Conservation (phyloP, 306 rosid genomes). For the Prosopis cineraria region DNA sequence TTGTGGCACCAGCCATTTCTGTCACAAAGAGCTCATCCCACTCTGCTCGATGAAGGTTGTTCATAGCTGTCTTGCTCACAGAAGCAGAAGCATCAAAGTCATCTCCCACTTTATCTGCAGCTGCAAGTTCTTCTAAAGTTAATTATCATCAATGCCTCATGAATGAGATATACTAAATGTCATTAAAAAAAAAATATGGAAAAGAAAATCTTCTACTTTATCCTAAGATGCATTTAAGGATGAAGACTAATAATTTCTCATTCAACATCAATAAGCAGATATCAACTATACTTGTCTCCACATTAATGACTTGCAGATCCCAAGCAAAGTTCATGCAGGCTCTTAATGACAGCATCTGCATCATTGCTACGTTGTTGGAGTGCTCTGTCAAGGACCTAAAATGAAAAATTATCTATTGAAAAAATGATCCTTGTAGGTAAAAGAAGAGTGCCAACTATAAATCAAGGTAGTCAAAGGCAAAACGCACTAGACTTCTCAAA, state of each 20-base stretch:
- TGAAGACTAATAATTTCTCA: not conserved
- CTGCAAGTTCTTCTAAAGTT: slow-evolving; percentile 37
- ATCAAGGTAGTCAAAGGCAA: not conserved
- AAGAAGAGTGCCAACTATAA: not conserved
- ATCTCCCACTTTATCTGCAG: slow-evolving; percentile 43
- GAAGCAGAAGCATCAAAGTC: slow-evolving; percentile 53
- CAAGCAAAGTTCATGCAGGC: slow-evolving; percentile 61
- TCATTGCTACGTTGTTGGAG: slow-evolving; percentile 81
- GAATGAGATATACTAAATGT: not conserved
- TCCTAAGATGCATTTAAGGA: not conserved
- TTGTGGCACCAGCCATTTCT: slow-evolving; percentile 73
- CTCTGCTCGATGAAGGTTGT: slow-evolving; percentile 74
- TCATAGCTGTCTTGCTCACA: slow-evolving; percentile 45
- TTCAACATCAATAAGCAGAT: not conserved
- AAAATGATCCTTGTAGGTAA: not conserved
- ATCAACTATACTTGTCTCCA: slow-evolving; percentile 45
- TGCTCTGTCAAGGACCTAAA: slow-evolving; percentile 78
- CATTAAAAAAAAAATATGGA: not conserved
- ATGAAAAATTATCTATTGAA: slow-evolving; percentile 17
- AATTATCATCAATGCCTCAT: slow-evolving; percentile 2
- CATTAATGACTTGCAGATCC: slow-evolving; percentile 49
- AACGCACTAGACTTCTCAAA: not conserved
- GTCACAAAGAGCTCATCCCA: slow-evolving; percentile 86
- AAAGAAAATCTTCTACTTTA: not conserved
- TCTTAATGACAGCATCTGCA: slow-evolving; percentile 80